phyloP scores from a whole-genome alignment of 306 rosid species.

The Cyamopsis tetragonoloba region DNA sequence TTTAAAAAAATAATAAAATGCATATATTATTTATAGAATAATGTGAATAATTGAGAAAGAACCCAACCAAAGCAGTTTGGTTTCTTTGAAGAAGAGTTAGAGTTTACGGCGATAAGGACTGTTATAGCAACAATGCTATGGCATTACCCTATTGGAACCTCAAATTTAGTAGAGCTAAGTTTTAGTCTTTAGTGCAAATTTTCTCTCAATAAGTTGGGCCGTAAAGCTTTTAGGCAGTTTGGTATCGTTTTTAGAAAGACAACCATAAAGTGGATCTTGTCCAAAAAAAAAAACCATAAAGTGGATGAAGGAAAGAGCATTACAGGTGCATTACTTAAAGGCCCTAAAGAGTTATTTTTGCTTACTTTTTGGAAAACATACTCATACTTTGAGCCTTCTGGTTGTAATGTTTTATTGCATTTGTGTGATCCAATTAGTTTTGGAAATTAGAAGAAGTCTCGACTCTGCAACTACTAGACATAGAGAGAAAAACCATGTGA shows the following conservation, averaged over 20 bases:
- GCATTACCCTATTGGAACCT: slow-evolving; percentile 25
- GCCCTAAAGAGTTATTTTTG: neutral
- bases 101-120: neutral
- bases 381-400: neutral
- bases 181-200: neutral
- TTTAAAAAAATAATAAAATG: too few relatives aligned
- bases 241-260: neutral
- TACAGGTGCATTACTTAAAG: neutral
- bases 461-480: neutral
- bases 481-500: neutral
- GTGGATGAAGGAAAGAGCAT: neutral
- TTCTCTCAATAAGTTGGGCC: neutral
- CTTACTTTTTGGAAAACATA: neutral
- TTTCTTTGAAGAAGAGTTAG: neutral
- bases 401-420: neutral
- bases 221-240: neutral
- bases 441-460: neutral
- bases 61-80: slow-evolving; percentile 29
- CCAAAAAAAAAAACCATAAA: too few relatives aligned
- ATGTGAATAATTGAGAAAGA: too few relatives aligned
- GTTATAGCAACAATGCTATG: slow-evolving; percentile 16
- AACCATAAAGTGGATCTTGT: neutral
- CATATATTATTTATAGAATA: too few relatives aligned
- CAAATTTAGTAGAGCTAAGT: slow-evolving; percentile 6
- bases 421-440: too few relatives aligned